Percentiles rank a stretch among this genome's conserved stretches.
These are phyloP conservation scores for Hortaea sp. DNA, from an alignment of 2,329 filamentous ascomycete species.

Conservation along the genomic window DNA sequence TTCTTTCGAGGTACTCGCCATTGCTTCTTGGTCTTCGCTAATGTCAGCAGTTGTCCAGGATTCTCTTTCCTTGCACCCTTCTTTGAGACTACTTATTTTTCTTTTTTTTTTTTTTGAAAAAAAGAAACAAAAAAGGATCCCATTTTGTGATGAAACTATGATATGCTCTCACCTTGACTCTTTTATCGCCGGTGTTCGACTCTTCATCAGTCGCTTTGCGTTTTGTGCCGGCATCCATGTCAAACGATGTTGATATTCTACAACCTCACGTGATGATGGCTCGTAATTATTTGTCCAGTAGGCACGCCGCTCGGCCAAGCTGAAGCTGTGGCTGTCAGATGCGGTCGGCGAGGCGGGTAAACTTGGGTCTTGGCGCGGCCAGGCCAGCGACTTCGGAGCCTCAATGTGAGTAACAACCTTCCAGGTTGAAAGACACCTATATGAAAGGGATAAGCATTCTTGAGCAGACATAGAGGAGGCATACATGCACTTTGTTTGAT, in stretches of 20 bases:
- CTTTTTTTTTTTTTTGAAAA: too few relatives aligned
- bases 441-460: too few relatives aligned
- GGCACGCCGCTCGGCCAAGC: neutral
- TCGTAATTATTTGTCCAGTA: neutral
- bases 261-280: neutral
- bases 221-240: slow-evolving; percentile 20
- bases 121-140: too few relatives aligned
- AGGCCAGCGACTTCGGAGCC: neutral
- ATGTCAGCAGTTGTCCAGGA: neutral
- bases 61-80: too few relatives aligned
- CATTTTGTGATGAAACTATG: too few relatives aligned
- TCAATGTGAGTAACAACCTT: too few relatives aligned
- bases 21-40: slow-evolving; percentile 31
- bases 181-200: slow-evolving; percentile 24
- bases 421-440: too few relatives aligned
- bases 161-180: slow-evolving; percentile 24
- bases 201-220: slow-evolving; percentile 27
- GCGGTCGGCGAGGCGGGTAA: neutral
- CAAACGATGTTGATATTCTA: neutral
- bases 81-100: too few relatives aligned
- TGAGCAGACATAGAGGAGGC: too few relatives aligned
- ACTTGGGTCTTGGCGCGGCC: neutral
- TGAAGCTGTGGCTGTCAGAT: too few relatives aligned
- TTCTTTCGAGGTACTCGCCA: slow-evolving; percentile 31
- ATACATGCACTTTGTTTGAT: too few relatives aligned